These are phyloP conservation scores for Leptomonas pyrrhocoris DNA, from an alignment of 208 protist species.

Conservation along the genomic window DNA sequence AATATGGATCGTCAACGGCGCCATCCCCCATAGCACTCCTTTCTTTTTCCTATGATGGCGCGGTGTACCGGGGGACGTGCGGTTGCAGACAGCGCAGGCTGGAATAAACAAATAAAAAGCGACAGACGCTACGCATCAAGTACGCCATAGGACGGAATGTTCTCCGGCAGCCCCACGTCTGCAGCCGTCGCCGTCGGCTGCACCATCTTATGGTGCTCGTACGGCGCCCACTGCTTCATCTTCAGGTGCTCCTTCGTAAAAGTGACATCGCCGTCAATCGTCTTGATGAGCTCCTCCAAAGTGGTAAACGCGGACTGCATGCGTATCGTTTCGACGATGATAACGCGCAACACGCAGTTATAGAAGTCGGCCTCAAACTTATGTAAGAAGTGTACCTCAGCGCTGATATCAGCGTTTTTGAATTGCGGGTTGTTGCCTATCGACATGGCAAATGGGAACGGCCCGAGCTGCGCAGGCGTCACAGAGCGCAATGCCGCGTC, in stretches of 20 bases:
- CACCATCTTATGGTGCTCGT: constrained; percentile 48
- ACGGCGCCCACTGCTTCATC: constrained; percentile 25
- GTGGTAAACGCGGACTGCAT: constrained; percentile 69
- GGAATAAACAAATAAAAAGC: too few species aligned
- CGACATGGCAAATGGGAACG: constrained; percentile 85
- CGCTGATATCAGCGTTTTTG: constrained; percentile 67
- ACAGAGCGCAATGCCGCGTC: neutral
- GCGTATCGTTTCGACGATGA: constrained; percentile 65
- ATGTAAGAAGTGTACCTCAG: constrained; percentile 90
- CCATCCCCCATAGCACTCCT: too few species aligned
- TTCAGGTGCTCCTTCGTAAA: constrained; percentile 42
- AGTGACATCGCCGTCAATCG: constrained; percentile 69
- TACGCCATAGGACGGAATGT: constrained; percentile 27
- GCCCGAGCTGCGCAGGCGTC: constrained; percentile 22
- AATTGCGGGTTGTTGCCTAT: constrained; percentile 93
- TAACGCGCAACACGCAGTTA: constrained; percentile 69
- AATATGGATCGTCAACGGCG: too few species aligned
- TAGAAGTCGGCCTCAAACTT: constrained; percentile 90
- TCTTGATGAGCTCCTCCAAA: constrained; percentile 78
- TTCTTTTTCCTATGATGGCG: too few species aligned
- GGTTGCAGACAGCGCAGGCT: too few species aligned
- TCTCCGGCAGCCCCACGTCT: neutral
- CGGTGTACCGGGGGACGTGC: too few species aligned
- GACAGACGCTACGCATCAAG: constrained; percentile 6
- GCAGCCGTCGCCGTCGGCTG: constrained; percentile 22